phyloP scores from a whole-genome alignment of 2,329 filamentous ascomycete species.

The Cryphonectria naterciae region DNA sequence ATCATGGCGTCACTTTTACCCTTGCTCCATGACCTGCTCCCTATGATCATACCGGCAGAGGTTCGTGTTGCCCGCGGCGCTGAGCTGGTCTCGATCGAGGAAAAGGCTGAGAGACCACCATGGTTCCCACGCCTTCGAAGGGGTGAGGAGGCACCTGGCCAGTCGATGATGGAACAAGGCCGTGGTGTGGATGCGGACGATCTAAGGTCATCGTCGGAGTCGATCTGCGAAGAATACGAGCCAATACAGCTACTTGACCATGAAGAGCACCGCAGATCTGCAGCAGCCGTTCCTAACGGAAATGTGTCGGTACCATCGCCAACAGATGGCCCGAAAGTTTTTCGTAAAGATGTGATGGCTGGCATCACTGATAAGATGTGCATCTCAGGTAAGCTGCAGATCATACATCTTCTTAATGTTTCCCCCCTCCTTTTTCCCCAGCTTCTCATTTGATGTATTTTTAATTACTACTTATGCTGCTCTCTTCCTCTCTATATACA shows the following conservation, averaged over 20 bases:
- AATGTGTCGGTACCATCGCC: background rate
- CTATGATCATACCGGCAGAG: slow-evolving; percentile 61
- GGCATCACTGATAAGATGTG: slow-evolving; percentile 68
- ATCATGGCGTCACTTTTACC: slow-evolving; percentile 58
- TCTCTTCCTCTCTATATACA: background rate
- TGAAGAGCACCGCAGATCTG: slow-evolving; percentile 10
- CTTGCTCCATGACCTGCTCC: slow-evolving; percentile 60
- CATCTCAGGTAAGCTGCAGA: slow-evolving; percentile 58
- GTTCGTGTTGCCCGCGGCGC: slow-evolving; percentile 58
- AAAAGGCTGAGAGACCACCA: slow-evolving; percentile 17
- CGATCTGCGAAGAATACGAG: slow-evolving; percentile 43
- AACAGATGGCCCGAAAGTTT: slow-evolving; percentile 37
- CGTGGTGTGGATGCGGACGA: slow-evolving; percentile 6
- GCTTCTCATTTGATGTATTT: background rate
- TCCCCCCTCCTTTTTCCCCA: background rate
- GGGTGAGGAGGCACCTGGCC: slow-evolving; percentile 34
- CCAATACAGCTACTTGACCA: slow-evolving; percentile 24
- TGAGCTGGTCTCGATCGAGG: slow-evolving; percentile 16
- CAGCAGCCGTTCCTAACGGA: background rate
- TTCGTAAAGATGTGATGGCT: slow-evolving; percentile 60
- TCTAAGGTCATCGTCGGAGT: slow-evolving; percentile 5
- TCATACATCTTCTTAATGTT: too few relatives aligned
- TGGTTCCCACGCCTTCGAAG: slow-evolving; percentile 14
- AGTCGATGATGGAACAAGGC: background rate
- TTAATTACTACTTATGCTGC: background rate